These are phyloP conservation scores for Sergeia podlipaevii DNA, from an alignment of 208 protist genomes.

Conservation along the genomic window DNA sequence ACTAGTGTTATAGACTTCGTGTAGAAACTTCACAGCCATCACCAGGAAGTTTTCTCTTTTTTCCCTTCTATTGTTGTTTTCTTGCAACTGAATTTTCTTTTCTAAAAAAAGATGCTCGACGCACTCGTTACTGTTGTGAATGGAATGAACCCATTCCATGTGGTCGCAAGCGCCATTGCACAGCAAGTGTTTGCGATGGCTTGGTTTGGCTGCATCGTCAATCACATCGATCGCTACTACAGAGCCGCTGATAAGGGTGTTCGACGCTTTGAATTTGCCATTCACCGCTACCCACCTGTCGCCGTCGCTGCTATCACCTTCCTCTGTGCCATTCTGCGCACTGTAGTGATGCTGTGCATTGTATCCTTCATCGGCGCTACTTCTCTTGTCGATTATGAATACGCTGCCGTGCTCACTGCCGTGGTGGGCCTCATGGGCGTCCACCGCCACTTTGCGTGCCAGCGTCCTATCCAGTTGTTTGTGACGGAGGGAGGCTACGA, in stretches of 20 bases:
- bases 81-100: background rate
- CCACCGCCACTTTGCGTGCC: conserved; percentile 61
- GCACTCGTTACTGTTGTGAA: conserved; percentile 8
- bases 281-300: conserved; percentile 53
- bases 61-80: background rate
- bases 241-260: conserved; percentile 87
- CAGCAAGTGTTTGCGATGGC: conserved; percentile 71
- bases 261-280: conserved; percentile 64
- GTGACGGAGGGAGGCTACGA: conserved; percentile 74
- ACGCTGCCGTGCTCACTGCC: conserved; percentile 42
- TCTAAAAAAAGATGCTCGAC: background rate
- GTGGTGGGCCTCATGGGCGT: conserved; percentile 45
- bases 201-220: conserved; percentile 80
- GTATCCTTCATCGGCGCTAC: conserved; percentile 32
- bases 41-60: conserved; percentile 1
- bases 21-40: too few relatives aligned
- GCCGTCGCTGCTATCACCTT: conserved; percentile 39
- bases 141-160: conserved; percentile 41
- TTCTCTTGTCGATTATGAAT: conserved; percentile 64
- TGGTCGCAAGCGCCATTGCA: conserved; percentile 39
- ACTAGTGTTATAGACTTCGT: too few relatives aligned
- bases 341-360: conserved; percentile 34
- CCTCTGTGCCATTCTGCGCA: conserved; percentile 35
- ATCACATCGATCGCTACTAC: conserved; percentile 68
- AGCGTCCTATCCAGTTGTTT: conserved; percentile 76